Base-by-base conservation (phyloP, 306 rosid species). In the Begonia peltatifolia region DNA sequence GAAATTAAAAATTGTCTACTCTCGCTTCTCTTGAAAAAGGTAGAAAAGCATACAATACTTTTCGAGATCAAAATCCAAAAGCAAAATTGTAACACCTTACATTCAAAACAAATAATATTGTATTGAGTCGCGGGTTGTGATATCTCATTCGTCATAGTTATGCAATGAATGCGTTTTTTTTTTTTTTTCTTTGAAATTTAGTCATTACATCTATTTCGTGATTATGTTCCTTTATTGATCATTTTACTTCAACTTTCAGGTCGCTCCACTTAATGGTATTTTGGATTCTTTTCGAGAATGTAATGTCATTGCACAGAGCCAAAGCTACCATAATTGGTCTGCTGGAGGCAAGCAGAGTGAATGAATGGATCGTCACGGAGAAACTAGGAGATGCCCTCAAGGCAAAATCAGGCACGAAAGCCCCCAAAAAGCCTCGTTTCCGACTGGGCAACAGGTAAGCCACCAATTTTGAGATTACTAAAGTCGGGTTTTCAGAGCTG, bases 301-400 rank as follows among this genome's bases (percentile, higher is more conserved):
- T 78, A 64, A 82, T 86, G 95, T 71, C 95, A 46, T 65, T 82
- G 9, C 93, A 82, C 70, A 63, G 95, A 58, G 68, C 93, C 41
- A 86, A 86, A 66, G 93, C 83, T 35, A 86, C 95, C 8, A 66
- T 82, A 56, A 82, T 82, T 11, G 93, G 95, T 52, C 74, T 86
- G n/a, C 60, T 86, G 50, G 87, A 79, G 74, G 56, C 73, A 11
- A 77, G 71, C 57, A 50, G 85, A 42, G 93, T 75, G 57, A 82
- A 86, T 43, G 95, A 86, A 56, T 86, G 93, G 93, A 66, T 86
- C 51, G 93, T 86, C 47, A 86, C 95, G 2, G 87, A 79, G 64
- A 86, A 86, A 54, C 77, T 79, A 54, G 95, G 95, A 60, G 87
- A 77, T 62, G 79, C 77, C 52, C 73, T 79, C 20, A 44, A 44